A percentile compares a stretch with the other conserved stretches of the same genome.
Evolutionary conservation across 2,329 filamentous ascomycete genomes (phyloP).

Genomic region (Penicillium sp.): DNA sequence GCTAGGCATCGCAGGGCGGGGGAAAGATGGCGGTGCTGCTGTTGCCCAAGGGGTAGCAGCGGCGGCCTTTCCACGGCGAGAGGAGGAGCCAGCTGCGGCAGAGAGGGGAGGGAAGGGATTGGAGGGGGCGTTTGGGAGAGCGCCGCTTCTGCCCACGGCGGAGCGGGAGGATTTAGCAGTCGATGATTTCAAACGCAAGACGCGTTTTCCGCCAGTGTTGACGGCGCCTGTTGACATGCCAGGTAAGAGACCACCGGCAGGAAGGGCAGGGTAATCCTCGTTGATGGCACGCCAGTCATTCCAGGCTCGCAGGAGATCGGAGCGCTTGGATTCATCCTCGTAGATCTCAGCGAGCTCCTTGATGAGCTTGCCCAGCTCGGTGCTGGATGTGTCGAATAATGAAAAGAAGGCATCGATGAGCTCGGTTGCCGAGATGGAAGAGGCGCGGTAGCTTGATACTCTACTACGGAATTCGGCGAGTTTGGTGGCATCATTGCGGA

Average conservation of each 20-base stretch:
- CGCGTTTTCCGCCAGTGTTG: constrained; percentile 55
- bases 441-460: constrained; percentile 75
- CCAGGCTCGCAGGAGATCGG: constrained; percentile 77
- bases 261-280: constrained; percentile 89
- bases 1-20: constrained; percentile 24
- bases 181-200: constrained; percentile 68
- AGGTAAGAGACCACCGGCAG: constrained; percentile 69
- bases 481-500: constrained; percentile 74
- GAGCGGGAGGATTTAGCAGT: constrained; percentile 67
- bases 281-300: constrained; percentile 95
- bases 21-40: constrained; percentile 25
- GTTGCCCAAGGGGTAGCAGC: constrained; percentile 28
- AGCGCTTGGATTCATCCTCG: constrained; percentile 74
- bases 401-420: constrained; percentile 86
- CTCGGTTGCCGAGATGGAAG: constrained; percentile 67
- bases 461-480: constrained; percentile 73
- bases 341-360: constrained; percentile 92
- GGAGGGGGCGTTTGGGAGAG: constrained; percentile 40
- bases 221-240: constrained; percentile 47
- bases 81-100: constrained; percentile 23
- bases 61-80: constrained; percentile 22
- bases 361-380: constrained; percentile 81
- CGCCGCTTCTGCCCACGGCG: constrained; percentile 60
- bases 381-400: constrained; percentile 77
- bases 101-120: constrained; percentile 51